These are phyloP conservation scores for Penicillium hesseltinei DNA, from an alignment of 2,329 filamentous ascomycete genomes.

Conservation along the genomic window DNA sequence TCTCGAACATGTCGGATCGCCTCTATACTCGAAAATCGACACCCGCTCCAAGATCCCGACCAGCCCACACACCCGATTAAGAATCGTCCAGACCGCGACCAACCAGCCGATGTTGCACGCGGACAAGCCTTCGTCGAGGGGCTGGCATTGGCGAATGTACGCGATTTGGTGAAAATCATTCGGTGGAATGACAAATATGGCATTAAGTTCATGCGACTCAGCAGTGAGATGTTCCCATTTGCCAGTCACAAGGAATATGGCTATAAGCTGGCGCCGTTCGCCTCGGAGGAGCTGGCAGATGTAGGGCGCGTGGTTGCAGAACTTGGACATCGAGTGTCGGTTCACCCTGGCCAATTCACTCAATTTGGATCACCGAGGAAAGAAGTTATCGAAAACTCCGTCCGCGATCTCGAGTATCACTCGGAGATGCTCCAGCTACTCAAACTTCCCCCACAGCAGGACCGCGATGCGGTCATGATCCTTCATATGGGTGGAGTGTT, in stretches of 20 bases:
- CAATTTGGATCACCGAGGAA: constrained; percentile 80
- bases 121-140: constrained; percentile 73
- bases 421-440: constrained; percentile 78
- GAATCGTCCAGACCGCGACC: constrained; percentile 75
- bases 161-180: constrained; percentile 80
- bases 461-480: constrained; percentile 91
- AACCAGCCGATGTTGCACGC: constrained; percentile 63
- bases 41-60: constrained; percentile 72
- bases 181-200: constrained; percentile 89
- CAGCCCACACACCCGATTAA: constrained; percentile 79
- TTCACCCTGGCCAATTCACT: constrained; percentile 89
- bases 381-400: constrained; percentile 71
- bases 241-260: constrained; percentile 85
- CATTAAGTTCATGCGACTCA: constrained; percentile 89
- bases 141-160: constrained; percentile 76
- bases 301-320: constrained; percentile 74
- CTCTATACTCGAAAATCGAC: constrained; percentile 83
- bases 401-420: constrained; percentile 85
- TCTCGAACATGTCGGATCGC: constrained; percentile 89
- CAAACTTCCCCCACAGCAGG: constrained; percentile 70
- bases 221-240: constrained; percentile 96
- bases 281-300: constrained; percentile 71
- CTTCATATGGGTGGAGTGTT: constrained; percentile 90
- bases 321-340: constrained; percentile 80
- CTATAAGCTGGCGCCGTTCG: constrained; percentile 81